Evolutionary conservation across 768 basidiomycete species (phyloP).

Genomic region (Boletellus ananas): DNA sequence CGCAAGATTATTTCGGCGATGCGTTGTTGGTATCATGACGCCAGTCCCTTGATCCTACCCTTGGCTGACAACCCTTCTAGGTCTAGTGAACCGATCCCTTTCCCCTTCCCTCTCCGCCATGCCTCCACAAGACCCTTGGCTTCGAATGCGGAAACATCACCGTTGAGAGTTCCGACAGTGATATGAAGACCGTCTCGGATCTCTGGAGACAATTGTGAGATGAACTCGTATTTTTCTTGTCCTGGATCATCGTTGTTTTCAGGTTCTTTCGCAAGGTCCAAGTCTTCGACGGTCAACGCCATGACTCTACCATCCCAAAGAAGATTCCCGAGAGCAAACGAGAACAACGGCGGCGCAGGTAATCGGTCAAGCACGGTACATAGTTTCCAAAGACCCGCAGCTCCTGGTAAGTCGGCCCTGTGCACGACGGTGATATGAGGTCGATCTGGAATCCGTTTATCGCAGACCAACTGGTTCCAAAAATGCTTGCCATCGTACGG

Average conservation of each 20-base stretch:
- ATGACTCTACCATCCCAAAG: conserved; percentile 79
- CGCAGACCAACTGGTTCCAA: conserved; percentile 45
- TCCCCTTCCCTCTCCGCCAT: conserved; percentile 41
- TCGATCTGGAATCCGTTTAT: conserved; percentile 46
- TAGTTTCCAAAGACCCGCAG: conserved; percentile 42
- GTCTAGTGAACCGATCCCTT: conserved; percentile 25
- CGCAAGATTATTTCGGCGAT: not conserved
- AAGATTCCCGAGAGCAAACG: conserved; percentile 55
- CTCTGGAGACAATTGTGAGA: conserved; percentile 43
- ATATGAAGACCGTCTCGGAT: conserved; percentile 65
- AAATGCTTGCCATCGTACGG: conserved; percentile 36
- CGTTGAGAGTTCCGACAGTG: conserved; percentile 72
- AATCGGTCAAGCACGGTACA: conserved; percentile 16
- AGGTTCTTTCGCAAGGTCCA: conserved; percentile 38
- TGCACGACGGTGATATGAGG: conserved; percentile 93
- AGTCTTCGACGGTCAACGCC: conserved; percentile 67
- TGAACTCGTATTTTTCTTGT: conserved; percentile 44
- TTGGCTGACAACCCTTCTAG: conserved; percentile 25
- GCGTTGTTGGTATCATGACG: conserved; percentile 4
- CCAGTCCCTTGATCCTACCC: conserved; percentile 32
- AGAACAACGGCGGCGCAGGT: conserved; percentile 49
- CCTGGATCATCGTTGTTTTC: conserved; percentile 27
- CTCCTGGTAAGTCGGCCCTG: conserved; percentile 40
- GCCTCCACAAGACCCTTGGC: conserved; percentile 59
- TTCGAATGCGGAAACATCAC: conserved; percentile 59